Conservation (phyloP, 2,329 filamentous ascomycete species). For the Monosporascus ibericus region DNA sequence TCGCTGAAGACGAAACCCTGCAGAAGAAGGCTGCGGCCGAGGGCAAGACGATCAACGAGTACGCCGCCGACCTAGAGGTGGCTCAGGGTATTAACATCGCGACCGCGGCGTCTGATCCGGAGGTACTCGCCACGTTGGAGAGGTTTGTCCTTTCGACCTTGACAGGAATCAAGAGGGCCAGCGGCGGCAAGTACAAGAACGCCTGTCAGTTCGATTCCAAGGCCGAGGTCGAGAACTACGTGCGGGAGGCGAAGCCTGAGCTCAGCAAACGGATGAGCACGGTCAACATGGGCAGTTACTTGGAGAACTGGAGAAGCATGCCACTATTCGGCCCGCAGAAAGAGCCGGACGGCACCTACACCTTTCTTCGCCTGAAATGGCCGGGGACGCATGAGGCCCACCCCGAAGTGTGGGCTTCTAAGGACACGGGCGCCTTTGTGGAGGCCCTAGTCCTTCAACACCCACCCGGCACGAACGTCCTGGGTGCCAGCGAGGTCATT, state of each 20-base stretch:
- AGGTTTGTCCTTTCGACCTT: constrained; percentile 3
- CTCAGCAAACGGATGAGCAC: constrained; percentile 8
- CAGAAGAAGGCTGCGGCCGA: constrained; percentile 1
- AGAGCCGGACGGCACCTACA: constrained; percentile 7
- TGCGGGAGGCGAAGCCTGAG: constrained; percentile 4
- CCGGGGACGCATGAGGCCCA: neutral
- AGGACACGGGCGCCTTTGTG: constrained; percentile 13
- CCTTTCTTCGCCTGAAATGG: neutral
- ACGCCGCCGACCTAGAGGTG: constrained; percentile 11
- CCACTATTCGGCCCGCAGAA: constrained; percentile 4
- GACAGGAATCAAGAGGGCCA: neutral
- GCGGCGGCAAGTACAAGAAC: constrained; percentile 3
- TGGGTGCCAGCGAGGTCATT: constrained; percentile 6
- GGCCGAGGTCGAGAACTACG: constrained; percentile 1
- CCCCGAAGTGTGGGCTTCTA: constrained; percentile 4
- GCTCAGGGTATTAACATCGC: constrained; percentile 13
- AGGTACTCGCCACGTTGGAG: constrained; percentile 9
- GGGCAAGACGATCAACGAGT: constrained; percentile 6
- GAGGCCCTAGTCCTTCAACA: constrained; percentile 7
- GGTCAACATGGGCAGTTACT: constrained; percentile 9
- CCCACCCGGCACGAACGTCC: constrained; percentile 7
- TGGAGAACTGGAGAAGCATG: constrained; percentile 9
- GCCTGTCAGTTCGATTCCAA: constrained; percentile 5
- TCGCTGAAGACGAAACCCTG: constrained; percentile 1
- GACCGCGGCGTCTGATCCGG: constrained; percentile 7